A percentile compares a stretch with the other conserved stretches of the same genome.
Evolutionary conservation across 306 rosid genomes (phyloP).

Genomic region (Corylus heterophylla): DNA sequence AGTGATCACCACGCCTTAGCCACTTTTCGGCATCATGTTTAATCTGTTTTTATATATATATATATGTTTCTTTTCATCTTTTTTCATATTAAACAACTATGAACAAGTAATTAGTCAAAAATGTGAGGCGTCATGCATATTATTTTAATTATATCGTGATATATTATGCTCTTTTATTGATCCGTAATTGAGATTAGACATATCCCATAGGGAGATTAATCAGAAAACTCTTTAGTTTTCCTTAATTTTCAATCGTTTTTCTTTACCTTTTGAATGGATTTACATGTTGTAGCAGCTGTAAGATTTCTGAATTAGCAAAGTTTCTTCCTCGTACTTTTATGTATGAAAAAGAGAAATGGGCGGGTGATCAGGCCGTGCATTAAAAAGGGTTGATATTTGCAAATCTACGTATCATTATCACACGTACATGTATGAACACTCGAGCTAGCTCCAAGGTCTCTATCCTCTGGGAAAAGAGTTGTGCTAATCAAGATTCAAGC

Average conservation of each 20-base stretch:
- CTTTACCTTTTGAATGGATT: not conserved
- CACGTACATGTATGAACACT: not conserved
- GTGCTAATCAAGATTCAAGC: not conserved
- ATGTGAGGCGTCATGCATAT: not conserved
- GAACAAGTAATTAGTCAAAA: conserved; percentile 25
- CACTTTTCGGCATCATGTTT: conserved; percentile 35
- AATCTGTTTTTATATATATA: not conserved
- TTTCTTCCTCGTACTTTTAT: conserved; percentile 19
- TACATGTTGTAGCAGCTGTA: no score
- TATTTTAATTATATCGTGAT: not conserved
- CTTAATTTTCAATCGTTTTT: no score
- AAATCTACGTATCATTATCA: not conserved
- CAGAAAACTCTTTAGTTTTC: not conserved
- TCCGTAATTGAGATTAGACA: not conserved
- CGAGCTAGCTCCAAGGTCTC: not conserved
- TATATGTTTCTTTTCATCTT: not conserved
- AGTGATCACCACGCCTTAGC: conserved; percentile 4
- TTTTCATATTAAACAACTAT: conserved; percentile 17
- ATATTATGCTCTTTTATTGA: no score
- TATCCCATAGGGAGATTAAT: not conserved
- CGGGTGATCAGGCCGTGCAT: conserved; percentile 5
- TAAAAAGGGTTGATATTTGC: not conserved
- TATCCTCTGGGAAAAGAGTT: not conserved
- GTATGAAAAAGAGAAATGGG: not conserved
- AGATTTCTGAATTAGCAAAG: not conserved